These are phyloP conservation scores for Backusella mclennaniae DNA, from an alignment of 192 early-diverging fungal genomes.

Conservation along the genomic window DNA sequence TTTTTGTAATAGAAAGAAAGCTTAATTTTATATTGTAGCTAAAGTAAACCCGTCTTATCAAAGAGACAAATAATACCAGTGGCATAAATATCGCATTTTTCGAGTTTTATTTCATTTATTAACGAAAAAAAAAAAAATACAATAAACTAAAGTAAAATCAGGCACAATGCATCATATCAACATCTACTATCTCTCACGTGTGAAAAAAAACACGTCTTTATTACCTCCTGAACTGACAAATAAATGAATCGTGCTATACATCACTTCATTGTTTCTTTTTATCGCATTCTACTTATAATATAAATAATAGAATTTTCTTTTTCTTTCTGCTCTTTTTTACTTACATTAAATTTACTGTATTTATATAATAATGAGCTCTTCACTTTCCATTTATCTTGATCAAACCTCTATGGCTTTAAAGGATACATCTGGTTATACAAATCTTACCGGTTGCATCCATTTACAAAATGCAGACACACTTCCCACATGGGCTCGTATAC, in stretches of 20 bases:
- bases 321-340: neutral
- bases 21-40: neutral
- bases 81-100: slow-evolving; percentile 13
- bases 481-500: neutral
- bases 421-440: neutral
- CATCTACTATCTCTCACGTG: neutral
- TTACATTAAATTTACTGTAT: neutral
- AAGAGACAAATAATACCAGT: slow-evolving; percentile 1
- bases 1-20: neutral
- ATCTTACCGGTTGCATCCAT: neutral
- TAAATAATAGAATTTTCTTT: neutral
- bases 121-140: neutral
- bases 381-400: neutral
- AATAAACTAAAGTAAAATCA: neutral
- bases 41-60: neutral
- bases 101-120: neutral
- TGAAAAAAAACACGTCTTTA: neutral
- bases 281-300: neutral
- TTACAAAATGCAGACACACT: neutral
- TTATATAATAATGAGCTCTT: neutral
- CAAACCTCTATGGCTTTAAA: neutral
- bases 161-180: neutral
- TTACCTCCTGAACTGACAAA: neutral
- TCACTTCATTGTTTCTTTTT: neutral
- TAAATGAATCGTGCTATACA: neutral